Base-by-base conservation (phyloP, 768 basidiomycete genomes). In the Leccinum subgranulosum region DNA sequence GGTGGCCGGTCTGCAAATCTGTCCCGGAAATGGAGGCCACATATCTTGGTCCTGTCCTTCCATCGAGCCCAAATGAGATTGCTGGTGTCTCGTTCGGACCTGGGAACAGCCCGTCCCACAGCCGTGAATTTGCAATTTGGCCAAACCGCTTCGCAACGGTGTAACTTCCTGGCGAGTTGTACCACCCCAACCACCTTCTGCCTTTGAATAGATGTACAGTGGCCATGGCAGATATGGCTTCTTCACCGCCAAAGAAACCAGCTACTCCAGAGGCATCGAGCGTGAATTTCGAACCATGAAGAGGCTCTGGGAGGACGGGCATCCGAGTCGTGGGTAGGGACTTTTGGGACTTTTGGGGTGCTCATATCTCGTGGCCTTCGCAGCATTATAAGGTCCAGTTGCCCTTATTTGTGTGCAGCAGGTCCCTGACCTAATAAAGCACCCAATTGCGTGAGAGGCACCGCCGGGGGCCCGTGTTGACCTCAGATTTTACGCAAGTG, bases 121-220 rank as follows among this genome's bases (percentile, higher is more conserved):
- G 21, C 19, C 64, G 63, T 5, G 66, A 60, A 14, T 55, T 56
- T 7, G 74, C 72, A 10, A 75, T 29, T 27, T 65, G 64, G 12
- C 70, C 71, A 21, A 71, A 75, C 15, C 52, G 62, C 52, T 69
- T 75, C 3, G 73, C 74, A 21, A 76, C 53, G 1, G 60, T 66
- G 25, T 73, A 74, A 53, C 74, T 72, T 12, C 74, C 74, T 0
- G 75, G 74, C 7, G 73, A 72, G 46, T 75, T 76, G 52, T 76
- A 73, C 70, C 69, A 75, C 7, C 75, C 74, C 3, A 75, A 36
- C 71, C 69, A 76, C 51, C 31, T 65, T 61, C 73, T 63, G 1
- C 69, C 71, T 21, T 58, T 29, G 58, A 67, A 72, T 2, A 75
- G 41, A 51, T 75, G 74, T 2, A 75, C 67, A 31, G 70, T 67